Conservation (phyloP, 2,329 filamentous ascomycete species). For the Phialophora expanda region DNA sequence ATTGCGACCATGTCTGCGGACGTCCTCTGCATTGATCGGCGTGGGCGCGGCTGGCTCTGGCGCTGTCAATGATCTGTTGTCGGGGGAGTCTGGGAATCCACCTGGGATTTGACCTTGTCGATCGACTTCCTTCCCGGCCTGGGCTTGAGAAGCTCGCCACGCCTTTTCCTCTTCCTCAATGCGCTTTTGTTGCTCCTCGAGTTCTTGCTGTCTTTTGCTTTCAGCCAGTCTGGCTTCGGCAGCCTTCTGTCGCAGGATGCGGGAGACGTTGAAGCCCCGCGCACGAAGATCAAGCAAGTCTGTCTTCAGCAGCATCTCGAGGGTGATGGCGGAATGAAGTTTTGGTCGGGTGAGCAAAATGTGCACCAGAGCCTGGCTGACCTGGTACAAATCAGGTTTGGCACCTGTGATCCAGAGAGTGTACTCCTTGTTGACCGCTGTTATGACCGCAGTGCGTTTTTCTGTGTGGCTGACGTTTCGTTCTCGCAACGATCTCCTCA, state of each 20-base stretch:
- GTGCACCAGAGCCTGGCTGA: constrained; percentile 84
- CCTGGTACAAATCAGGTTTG: constrained; percentile 84
- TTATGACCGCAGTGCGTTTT: constrained; percentile 75
- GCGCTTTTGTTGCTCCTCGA: constrained; percentile 73
- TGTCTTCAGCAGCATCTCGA: constrained; percentile 88
- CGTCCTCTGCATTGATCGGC: constrained; percentile 37
- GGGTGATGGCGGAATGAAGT: constrained; percentile 84
- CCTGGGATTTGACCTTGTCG: constrained; percentile 68
- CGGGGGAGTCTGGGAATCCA: constrained; percentile 70
- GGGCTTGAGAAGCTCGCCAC: constrained; percentile 52
- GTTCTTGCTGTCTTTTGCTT: constrained; percentile 73
- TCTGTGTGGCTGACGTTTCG: constrained; percentile 72
- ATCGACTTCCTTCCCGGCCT: constrained; percentile 44
- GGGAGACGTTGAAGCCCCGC: constrained; percentile 94
- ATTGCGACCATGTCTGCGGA: constrained; percentile 57
- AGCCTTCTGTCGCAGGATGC: constrained; percentile 85
- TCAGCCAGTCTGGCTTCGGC: constrained; percentile 88
- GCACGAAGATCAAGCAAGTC: constrained; percentile 80
- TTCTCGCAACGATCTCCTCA: constrained; percentile 76
- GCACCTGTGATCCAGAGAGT: constrained; percentile 77
- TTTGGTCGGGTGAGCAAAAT: constrained; percentile 80
- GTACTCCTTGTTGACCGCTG: constrained; percentile 61
- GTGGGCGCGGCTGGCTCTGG: constrained; percentile 15
- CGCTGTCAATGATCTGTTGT: constrained; percentile 42
- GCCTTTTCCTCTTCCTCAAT: constrained; percentile 65